Evolutionary conservation across 495 filamentous ascomycete species (phyloP), one percentile per base, ranked within the genome.

Genomic region (Amorphotheca resinae): DNA sequence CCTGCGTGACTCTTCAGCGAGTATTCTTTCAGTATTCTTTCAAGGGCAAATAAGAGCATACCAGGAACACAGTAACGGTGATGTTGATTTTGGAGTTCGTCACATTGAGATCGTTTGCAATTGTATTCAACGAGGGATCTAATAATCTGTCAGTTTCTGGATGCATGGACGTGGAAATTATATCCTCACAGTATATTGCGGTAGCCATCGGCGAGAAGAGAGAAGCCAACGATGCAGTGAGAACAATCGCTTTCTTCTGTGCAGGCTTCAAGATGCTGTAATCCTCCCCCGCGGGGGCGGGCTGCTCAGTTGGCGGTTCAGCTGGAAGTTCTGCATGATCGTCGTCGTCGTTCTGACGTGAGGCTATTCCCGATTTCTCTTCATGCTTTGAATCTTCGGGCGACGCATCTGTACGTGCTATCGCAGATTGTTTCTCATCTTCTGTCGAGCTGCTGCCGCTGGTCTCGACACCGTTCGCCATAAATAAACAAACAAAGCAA

Each of bases 181-280:
- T 9, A 20, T 17, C 11, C 42, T 35, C 16, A 50, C 47, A 78
- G 59, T 88, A 88, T 48, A 87, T 84, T 22, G 67, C 61, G 1
- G 78, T 77, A 11, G 77, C 79, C 15, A 86, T 59, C 0, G 80
- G 80, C 0, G 80, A 85, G 64, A 83, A 81, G 59, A 83, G 76
- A 20, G 76, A 73, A 14, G 67, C 70, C 41, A 68, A 58, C 9
- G 77, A 73, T 31, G 74, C 76, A 39, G 76, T 67, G 35, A 74
- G 59, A 38, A 84, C 70, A 36, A 83, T 73, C 42, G 71, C 62
- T 37, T 65, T 61, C 61, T 82, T 84, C 49, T 75, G 64, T 42
- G 61, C 57, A 28, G 58, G 59, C 16, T 67, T 67, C 59, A 80
- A 80, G 8, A 50, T 41, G 21, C 35, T 45, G 20, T 45, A 50